A percentile compares a stretch with the other conserved stretches of the same genome.
These are phyloP conservation scores for Gliomastix tumulicola DNA, from an alignment of 2,329 filamentous ascomycete genomes.

Conservation along the genomic window DNA sequence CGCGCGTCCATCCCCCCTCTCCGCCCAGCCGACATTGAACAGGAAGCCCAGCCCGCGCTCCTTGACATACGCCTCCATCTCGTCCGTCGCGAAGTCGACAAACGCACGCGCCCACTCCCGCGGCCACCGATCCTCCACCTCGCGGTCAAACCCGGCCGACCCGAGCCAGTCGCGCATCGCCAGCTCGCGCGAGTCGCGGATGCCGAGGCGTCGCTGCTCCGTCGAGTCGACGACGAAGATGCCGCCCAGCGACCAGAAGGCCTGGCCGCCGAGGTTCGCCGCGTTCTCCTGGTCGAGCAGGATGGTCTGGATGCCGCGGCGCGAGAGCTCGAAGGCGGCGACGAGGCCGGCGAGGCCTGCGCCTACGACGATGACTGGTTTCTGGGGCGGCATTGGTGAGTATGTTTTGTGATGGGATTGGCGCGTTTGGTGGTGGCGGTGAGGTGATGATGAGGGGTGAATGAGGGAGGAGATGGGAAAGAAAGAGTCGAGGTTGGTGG, in stretches of 20 bases:
- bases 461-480: too few species aligned
- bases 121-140: slow-evolving; percentile 49
- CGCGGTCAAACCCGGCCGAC: slow-evolving; percentile 51
- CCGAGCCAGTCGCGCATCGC: slow-evolving; percentile 54
- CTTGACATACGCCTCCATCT: slow-evolving; percentile 52
- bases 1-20: slow-evolving; percentile 47
- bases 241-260: slow-evolving; percentile 58
- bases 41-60: slow-evolving; percentile 44
- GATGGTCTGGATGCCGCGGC: slow-evolving; percentile 39
- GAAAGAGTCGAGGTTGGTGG: too few species aligned
- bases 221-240: slow-evolving; percentile 52
- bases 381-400: slow-evolving; percentile 1
- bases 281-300: slow-evolving; percentile 53
- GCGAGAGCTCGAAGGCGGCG: slow-evolving; percentile 48
- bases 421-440: too few species aligned
- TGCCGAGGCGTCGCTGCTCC: slow-evolving; percentile 49
- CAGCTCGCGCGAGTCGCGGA: slow-evolving; percentile 48
- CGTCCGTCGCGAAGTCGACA: slow-evolving; percentile 53
- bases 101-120: slow-evolving; percentile 56
- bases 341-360: slow-evolving; percentile 53
- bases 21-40: slow-evolving; percentile 52
- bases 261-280: slow-evolving; percentile 51
- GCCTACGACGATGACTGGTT: slow-evolving; percentile 48
- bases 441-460: too few species aligned
- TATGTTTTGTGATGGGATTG: too few species aligned